Percentiles rank a stretch among this genome's conserved stretches.
phyloP scores from a whole-genome alignment of 768 basidiomycete genomes.

The Termitomyces sp. region DNA sequence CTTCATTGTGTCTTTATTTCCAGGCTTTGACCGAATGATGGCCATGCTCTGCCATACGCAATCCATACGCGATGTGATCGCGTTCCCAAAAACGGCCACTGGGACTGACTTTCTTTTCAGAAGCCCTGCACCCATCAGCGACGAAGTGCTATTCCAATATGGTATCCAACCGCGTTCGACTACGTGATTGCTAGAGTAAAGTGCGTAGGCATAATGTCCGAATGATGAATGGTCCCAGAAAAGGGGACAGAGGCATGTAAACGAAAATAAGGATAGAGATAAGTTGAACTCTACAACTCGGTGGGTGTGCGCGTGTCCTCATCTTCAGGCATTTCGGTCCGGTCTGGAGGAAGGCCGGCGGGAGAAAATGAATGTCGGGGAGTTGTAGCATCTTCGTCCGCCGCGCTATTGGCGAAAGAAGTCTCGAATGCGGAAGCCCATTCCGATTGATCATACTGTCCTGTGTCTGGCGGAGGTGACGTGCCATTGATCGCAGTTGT shows the following conservation, averaged over 20 bases:
- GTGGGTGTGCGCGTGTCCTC: slow-evolving; percentile 23
- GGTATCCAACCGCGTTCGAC: slow-evolving; percentile 42
- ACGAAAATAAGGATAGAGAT: slow-evolving; percentile 16
- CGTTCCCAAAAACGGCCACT: slow-evolving; percentile 87
- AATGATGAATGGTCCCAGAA: slow-evolving; percentile 19
- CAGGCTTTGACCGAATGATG: slow-evolving; percentile 93
- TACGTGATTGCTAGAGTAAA: slow-evolving; percentile 18
- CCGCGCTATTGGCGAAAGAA: slow-evolving; percentile 28
- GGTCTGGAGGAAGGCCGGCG: slow-evolving; percentile 21
- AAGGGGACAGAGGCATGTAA: slow-evolving; percentile 18
- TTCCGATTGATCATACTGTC: slow-evolving; percentile 24
- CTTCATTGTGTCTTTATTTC: slow-evolving; percentile 3
- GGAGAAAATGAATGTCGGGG: slow-evolving; percentile 39
- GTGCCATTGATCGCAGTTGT: slow-evolving; percentile 20
- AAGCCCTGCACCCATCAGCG: slow-evolving; percentile 66
- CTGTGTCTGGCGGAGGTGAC: slow-evolving; percentile 26
- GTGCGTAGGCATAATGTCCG: slow-evolving; percentile 6
- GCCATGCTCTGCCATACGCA: slow-evolving; percentile 83
- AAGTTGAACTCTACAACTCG: slow-evolving; percentile 11
- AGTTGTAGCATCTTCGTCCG: slow-evolving; percentile 38
- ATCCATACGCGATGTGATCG: slow-evolving; percentile 94
- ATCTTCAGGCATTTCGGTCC: slow-evolving; percentile 13
- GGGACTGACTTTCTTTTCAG: slow-evolving; percentile 88
- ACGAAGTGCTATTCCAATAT: slow-evolving; percentile 59
- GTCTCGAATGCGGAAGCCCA: slow-evolving; percentile 42